phyloP scores from a whole-genome alignment of 768 basidiomycete genomes.

The Trametes meyenii region DNA sequence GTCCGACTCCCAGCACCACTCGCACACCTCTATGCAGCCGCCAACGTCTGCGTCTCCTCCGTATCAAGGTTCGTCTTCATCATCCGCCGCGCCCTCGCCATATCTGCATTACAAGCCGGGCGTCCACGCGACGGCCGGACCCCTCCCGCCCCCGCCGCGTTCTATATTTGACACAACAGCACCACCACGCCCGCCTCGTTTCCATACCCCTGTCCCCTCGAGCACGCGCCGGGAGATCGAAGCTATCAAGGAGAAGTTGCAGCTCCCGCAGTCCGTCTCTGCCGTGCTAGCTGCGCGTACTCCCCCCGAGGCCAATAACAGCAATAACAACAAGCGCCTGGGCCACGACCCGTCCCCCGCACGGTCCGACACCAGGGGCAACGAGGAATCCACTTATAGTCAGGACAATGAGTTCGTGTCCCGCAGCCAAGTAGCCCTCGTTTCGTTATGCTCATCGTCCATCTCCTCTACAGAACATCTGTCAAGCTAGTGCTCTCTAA shows the following conservation, averaged over 20 bases:
- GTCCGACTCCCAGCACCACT: not conserved
- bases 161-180: slow-evolving; percentile 55
- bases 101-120: slow-evolving; percentile 69
- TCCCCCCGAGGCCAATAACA: slow-evolving; percentile 20
- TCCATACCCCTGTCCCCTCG: slow-evolving; percentile 38
- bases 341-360: not conserved
- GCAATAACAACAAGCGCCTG: slow-evolving; percentile 6
- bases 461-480: slow-evolving; percentile 9
- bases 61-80: slow-evolving; percentile 2
- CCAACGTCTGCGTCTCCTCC: slow-evolving; percentile 4
- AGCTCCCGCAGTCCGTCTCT: slow-evolving; percentile 54
- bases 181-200: slow-evolving; percentile 58
- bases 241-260: slow-evolving; percentile 59
- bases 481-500: slow-evolving; percentile 18
- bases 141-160: slow-evolving; percentile 70
- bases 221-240: slow-evolving; percentile 46
- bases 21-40: not conserved
- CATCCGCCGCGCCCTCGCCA: slow-evolving; percentile 32
- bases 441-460: not conserved
- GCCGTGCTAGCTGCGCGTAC: slow-evolving; percentile 38
- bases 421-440: not conserved
- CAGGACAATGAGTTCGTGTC: slow-evolving; percentile 25
- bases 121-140: slow-evolving; percentile 71
- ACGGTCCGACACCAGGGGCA: slow-evolving; percentile 9
- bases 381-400: slow-evolving; percentile 18